These are phyloP conservation scores for Jimgerdemannia lactiflua DNA, from an alignment of 192 early-diverging fungal genomes.

Conservation along the genomic window DNA sequence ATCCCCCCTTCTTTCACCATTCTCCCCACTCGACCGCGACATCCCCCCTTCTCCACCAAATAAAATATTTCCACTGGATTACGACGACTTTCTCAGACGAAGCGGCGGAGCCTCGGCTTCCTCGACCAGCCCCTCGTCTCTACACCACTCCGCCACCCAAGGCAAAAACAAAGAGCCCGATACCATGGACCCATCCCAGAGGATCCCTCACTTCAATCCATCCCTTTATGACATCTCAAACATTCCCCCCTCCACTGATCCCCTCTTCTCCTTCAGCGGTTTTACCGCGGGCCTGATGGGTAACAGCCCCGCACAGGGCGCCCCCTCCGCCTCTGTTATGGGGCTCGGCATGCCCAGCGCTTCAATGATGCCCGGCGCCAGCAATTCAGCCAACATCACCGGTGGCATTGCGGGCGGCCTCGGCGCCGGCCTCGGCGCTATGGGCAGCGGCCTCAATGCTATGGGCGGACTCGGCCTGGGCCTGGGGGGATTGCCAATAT, in stretches of 20 bases:
- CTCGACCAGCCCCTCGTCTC: not conserved
- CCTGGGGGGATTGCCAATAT: not conserved
- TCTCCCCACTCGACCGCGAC: not conserved
- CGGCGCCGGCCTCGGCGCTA: not conserved
- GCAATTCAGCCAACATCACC: not conserved
- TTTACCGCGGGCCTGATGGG: slow-evolving; percentile 23
- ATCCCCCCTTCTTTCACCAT: not conserved
- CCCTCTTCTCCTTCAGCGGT: slow-evolving; percentile 14
- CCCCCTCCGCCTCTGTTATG: not conserved
- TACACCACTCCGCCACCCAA: not conserved
- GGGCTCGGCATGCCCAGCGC: not conserved
- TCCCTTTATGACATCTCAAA: slow-evolving; percentile 21
- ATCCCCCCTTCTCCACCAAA: not conserved
- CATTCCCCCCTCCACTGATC: slow-evolving; percentile 20
- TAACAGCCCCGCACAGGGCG: not conserved
- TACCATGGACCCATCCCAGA: not conserved
- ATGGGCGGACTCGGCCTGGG: not conserved
- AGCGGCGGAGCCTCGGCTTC: not conserved
- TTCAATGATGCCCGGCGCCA: not conserved
- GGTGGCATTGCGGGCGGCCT: not conserved
- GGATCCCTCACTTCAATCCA: slow-evolving; percentile 12
- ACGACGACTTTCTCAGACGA: not conserved
- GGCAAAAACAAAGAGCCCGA: not conserved
- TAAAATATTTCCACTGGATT: too few relatives aligned
- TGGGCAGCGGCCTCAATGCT: not conserved